Conservation (phyloP, 805 yeast genomes). For the Kodamaea lidongshanica region DNA sequence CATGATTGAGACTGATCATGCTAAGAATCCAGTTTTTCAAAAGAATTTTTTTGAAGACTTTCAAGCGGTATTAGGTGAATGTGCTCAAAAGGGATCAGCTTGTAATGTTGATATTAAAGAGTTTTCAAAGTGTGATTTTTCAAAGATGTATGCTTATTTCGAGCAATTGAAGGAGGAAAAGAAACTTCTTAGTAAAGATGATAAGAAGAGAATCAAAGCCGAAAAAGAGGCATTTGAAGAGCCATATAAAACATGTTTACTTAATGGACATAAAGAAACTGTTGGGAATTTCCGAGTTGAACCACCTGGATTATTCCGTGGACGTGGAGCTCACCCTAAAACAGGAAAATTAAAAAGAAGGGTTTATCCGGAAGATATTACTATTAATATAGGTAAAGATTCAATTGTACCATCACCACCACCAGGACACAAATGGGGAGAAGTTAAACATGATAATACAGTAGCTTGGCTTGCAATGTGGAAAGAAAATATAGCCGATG, state of each 20-base stretch:
- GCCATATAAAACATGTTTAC: slow-evolving; percentile 67
- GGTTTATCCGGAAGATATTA: slow-evolving; percentile 84
- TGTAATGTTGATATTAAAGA: slow-evolving; percentile 39
- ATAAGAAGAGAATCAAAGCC: slow-evolving; percentile 63
- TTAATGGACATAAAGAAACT: slow-evolving; percentile 85
- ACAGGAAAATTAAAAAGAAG: slow-evolving; percentile 87
- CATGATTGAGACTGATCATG: slow-evolving; percentile 81
- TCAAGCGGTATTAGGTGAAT: slow-evolving; percentile 55
- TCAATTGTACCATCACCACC: slow-evolving; percentile 79
- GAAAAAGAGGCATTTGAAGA: slow-evolving; percentile 77
- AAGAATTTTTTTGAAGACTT: slow-evolving; percentile 84
- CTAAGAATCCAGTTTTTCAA: slow-evolving; percentile 77
- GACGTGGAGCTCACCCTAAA: slow-evolving; percentile 95
- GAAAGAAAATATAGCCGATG: slow-evolving; percentile 85
- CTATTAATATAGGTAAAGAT: slow-evolving; percentile 70
- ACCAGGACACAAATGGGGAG: slow-evolving; percentile 86
- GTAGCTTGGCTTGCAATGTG: slow-evolving; percentile 97
- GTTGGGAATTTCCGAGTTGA: slow-evolving; percentile 93
- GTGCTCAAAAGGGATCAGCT: slow-evolving; percentile 43
- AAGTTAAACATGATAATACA: slow-evolving; percentile 76
- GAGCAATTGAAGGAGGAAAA: slow-evolving; percentile 67
- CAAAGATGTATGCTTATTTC: slow-evolving; percentile 64
- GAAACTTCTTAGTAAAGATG: slow-evolving; percentile 61
- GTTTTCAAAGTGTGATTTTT: slow-evolving; percentile 72
- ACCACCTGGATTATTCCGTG: slow-evolving; percentile 94